Percentiles rank a stretch among this genome's conserved stretches.
These are phyloP conservation scores for Punctularia strigosozonata DNA, from an alignment of 768 basidiomycete species.

Conservation along the genomic window DNA sequence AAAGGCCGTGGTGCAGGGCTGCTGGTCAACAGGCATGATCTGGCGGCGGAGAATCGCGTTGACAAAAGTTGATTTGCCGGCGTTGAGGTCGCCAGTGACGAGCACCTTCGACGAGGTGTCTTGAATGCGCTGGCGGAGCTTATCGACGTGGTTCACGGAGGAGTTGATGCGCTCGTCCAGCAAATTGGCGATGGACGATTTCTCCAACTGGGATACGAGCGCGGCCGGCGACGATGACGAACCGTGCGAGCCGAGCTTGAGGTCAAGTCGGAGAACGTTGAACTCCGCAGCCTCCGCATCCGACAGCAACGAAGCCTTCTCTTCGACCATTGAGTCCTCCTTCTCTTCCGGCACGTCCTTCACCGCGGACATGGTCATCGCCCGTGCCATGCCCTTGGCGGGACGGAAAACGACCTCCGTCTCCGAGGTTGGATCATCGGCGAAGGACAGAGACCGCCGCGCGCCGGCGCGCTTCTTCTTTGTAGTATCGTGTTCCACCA, in stretches of 20 bases:
- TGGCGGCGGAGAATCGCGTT: slow-evolving; percentile 86
- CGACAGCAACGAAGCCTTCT: slow-evolving; percentile 25
- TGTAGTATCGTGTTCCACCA: slow-evolving; percentile 16
- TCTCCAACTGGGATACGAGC: slow-evolving; percentile 88
- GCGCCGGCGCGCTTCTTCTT: slow-evolving; percentile 27
- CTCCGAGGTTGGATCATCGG: slow-evolving; percentile 62
- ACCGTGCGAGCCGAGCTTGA: slow-evolving; percentile 74
- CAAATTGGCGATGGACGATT: slow-evolving; percentile 84
- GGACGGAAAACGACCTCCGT: slow-evolving; percentile 53
- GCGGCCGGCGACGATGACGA: slow-evolving; percentile 49
- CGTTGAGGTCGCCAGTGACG: slow-evolving; percentile 95
- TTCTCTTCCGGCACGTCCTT: slow-evolving; percentile 25
- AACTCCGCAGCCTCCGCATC: slow-evolving; percentile 49
- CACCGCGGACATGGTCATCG: slow-evolving; percentile 45
- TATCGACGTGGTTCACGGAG: slow-evolving; percentile 69
- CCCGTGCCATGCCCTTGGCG: slow-evolving; percentile 37
- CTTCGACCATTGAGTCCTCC: slow-evolving; percentile 13
- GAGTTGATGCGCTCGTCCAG: slow-evolving; percentile 74
- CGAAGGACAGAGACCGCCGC: slow-evolving; percentile 72
- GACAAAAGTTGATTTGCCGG: slow-evolving; percentile 97
- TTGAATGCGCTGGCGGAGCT: slow-evolving; percentile 75
- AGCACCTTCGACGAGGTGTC: slow-evolving; percentile 94
- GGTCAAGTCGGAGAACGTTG: slow-evolving; percentile 82
- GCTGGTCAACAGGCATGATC: slow-evolving; percentile 96
- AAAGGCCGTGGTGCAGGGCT: slow-evolving; percentile 94